Conservation (phyloP, 345 rosid genomes). For the Heritiera littoralis region DNA sequence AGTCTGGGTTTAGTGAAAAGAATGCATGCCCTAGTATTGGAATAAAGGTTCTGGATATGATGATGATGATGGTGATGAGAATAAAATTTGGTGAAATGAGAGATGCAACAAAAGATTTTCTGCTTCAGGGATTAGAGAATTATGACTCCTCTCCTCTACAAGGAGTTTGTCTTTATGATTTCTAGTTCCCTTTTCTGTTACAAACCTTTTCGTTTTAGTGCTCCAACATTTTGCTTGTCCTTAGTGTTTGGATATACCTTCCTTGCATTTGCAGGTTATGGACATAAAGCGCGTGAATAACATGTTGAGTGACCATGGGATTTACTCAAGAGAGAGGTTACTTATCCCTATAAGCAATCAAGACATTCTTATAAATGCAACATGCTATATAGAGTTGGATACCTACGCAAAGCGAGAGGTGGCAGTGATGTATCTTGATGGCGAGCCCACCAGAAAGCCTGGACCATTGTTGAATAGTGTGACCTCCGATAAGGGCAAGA, state of each 20-base stretch:
- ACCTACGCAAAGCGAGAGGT: slow-evolving; percentile 72
- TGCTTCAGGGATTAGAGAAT: neutral
- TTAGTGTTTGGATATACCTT: neutral
- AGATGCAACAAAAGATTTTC: neutral
- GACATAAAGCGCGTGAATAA: slow-evolving; percentile 80
- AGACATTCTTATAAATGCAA: slow-evolving; percentile 50
- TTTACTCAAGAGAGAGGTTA: slow-evolving; percentile 62
- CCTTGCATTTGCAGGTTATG: slow-evolving; percentile 55
- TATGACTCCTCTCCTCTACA: neutral
- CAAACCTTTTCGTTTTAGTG: neutral
- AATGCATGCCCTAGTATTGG: no score
- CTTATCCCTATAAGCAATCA: slow-evolving; percentile 78
- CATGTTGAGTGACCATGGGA: slow-evolving; percentile 87
- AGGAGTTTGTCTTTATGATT: neutral
- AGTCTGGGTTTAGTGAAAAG: no score
- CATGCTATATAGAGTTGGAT: slow-evolving; percentile 86
- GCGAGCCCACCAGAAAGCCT: slow-evolving; percentile 44
- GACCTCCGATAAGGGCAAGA: slow-evolving; percentile 58
- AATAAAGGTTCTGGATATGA: no score
- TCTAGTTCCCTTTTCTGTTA: neutral
- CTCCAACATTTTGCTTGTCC: no score
- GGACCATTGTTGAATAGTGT: slow-evolving; percentile 28
- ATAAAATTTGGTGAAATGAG: neutral
- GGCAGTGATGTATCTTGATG: slow-evolving; percentile 77
- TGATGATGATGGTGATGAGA: no score